Evolutionary conservation across 2,329 filamentous ascomycete species (phyloP).

Genomic region (Pyrenochaeta sp.): DNA sequence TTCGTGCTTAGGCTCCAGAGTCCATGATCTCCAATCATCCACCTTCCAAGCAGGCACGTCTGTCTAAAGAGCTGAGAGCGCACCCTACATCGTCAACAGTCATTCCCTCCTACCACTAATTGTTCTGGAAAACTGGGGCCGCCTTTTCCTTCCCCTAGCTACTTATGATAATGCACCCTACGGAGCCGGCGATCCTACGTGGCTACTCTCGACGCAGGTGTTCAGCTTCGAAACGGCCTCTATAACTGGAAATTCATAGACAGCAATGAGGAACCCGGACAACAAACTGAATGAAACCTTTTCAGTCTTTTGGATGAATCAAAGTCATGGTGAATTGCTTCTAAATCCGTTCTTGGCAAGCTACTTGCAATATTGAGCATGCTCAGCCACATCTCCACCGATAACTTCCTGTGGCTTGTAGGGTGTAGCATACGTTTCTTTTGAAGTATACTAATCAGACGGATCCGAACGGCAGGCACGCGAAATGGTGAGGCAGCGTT

Average conservation of each 20-base stretch:
- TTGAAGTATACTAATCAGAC: not conserved
- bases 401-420: not conserved
- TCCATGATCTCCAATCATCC: not conserved
- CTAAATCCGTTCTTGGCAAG: not conserved
- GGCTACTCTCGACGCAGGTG: not conserved
- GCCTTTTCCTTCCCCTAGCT: not conserved
- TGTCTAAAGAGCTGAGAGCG: not conserved
- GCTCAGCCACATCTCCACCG: constrained; percentile 1
- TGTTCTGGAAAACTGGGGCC: not conserved
- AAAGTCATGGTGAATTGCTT: not conserved
- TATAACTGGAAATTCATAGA: not conserved
- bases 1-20: not conserved
- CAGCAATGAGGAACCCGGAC: not conserved
- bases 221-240: not conserved
- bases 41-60: not conserved
- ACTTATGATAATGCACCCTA: not conserved
- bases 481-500: not conserved
- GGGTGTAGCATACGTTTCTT: not conserved
- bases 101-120: not conserved
- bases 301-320: not conserved
- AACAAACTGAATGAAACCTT: not conserved
- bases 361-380: not conserved
- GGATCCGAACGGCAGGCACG: not conserved
- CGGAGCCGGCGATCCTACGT: not conserved
- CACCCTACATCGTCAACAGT: not conserved